Conservation (phyloP, 139 green algal species). For the Gonium pectorale region DNA sequence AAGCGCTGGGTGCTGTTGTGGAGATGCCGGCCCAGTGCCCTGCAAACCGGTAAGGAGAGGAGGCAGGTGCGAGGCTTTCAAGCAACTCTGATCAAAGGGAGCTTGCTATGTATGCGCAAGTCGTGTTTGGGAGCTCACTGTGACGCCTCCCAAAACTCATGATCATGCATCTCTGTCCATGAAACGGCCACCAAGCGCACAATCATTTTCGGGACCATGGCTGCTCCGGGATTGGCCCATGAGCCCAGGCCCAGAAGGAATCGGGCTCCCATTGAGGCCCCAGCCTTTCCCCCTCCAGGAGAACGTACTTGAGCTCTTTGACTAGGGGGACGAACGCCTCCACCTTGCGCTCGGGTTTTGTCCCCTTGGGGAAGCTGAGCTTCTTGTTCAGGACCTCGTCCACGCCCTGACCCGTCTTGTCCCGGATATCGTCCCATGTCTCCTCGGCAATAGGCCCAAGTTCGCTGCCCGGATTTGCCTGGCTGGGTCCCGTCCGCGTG, state of each 20-base stretch:
- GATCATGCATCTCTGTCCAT: no score
- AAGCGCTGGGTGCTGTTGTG: conserved; percentile 28
- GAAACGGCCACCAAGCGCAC: no score
- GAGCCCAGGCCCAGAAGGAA: no score
- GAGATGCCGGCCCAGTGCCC: conserved; percentile 64
- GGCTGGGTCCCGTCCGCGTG: not conserved
- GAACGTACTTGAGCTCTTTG: conserved; percentile 71
- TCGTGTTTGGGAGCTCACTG: no score
- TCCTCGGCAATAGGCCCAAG: conserved; percentile 47
- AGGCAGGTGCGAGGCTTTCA: no score
- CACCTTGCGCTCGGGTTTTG: conserved; percentile 68
- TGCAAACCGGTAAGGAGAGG: conserved; percentile 23
- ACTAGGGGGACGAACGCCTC: conserved; percentile 68
- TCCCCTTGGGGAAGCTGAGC: conserved; percentile 61
- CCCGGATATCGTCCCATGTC: conserved; percentile 64
- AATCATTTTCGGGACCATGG: no score
- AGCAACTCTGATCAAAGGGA: no score
- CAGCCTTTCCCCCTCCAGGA: no score
- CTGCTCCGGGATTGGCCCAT: no score
- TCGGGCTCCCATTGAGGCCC: no score
- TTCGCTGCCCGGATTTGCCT: not conserved
- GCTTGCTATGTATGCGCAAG: no score
- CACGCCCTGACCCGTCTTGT: conserved; percentile 48
- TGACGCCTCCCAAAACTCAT: no score
- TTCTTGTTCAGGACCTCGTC: conserved; percentile 58